These are phyloP conservation scores for Aulographum hederae DNA, from an alignment of 2,329 filamentous ascomycete genomes.

Conservation along the genomic window DNA sequence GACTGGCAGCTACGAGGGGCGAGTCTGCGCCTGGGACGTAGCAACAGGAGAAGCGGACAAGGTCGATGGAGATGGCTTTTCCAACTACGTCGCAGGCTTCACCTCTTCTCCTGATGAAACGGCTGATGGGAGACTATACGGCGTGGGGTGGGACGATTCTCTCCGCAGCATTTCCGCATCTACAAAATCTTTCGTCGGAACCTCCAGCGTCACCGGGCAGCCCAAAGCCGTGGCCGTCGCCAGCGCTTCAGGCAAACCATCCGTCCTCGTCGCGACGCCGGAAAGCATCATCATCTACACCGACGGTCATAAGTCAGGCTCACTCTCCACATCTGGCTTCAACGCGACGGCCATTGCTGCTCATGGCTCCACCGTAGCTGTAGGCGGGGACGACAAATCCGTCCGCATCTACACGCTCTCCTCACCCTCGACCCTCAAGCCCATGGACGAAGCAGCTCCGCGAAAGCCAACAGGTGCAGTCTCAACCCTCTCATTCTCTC, in stretches of 20 bases:
- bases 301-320: slow-evolving; percentile 35
- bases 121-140: slow-evolving; percentile 47
- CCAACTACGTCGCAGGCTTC: slow-evolving; percentile 71
- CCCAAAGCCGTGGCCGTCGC: slow-evolving; percentile 49
- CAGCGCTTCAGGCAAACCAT: slow-evolving; percentile 26
- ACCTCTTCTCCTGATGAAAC: slow-evolving; percentile 22
- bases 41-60: slow-evolving; percentile 47
- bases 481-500: slow-evolving; percentile 69
- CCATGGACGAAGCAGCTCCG: slow-evolving; percentile 35
- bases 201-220: slow-evolving; percentile 54
- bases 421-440: slow-evolving; percentile 28
- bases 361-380: slow-evolving; percentile 46
- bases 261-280: slow-evolving; percentile 31
- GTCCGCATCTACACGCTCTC: slow-evolving; percentile 56
- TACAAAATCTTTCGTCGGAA: slow-evolving; percentile 57
- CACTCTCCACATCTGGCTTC: slow-evolving; percentile 38
- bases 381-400: slow-evolving; percentile 57
- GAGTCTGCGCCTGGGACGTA: slow-evolving; percentile 70
- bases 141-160: slow-evolving; percentile 86
- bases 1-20: slow-evolving; percentile 84
- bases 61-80: slow-evolving; percentile 66
- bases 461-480: slow-evolving; percentile 53
- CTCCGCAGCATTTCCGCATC: slow-evolving; percentile 61
- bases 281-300: slow-evolving; percentile 41
- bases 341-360: slow-evolving; percentile 56